These are phyloP conservation scores for Fusarium sp. DNA, from an alignment of 2,329 filamentous ascomycete genomes.

Conservation along the genomic window DNA sequence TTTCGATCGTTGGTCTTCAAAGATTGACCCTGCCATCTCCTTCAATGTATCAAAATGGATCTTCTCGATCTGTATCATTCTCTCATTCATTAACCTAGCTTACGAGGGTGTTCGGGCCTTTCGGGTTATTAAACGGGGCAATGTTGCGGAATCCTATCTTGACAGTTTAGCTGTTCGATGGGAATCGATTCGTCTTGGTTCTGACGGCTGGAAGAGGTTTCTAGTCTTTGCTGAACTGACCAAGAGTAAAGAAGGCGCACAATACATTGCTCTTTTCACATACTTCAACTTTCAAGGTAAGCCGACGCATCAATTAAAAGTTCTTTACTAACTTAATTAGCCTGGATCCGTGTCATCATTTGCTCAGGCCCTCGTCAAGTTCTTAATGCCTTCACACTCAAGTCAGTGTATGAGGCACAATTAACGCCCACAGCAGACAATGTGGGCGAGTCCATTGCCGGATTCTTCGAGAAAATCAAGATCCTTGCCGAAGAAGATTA, in stretches of 20 bases:
- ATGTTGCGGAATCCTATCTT: constrained; percentile 91
- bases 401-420: constrained; percentile 81
- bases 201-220: constrained; percentile 86
- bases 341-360: constrained; percentile 88
- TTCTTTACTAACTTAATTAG: constrained; percentile 55
- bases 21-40: constrained; percentile 81
- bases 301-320: constrained; percentile 34
- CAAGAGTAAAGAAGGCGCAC: constrained; percentile 88
- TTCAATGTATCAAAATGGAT: constrained; percentile 91
- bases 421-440: constrained; percentile 65
- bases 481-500: constrained; percentile 78
- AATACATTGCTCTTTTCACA: constrained; percentile 90
- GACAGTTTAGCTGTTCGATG: constrained; percentile 87
- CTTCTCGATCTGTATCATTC: constrained; percentile 90
- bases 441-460: constrained; percentile 72
- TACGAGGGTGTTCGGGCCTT: constrained; percentile 85
- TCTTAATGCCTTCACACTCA: constrained; percentile 89
- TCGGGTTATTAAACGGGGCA: constrained; percentile 83
- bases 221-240: constrained; percentile 93
- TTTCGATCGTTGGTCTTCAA: constrained; percentile 89
- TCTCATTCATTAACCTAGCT: constrained; percentile 84
- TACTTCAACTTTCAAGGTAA: constrained; percentile 81
- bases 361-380: constrained; percentile 93
- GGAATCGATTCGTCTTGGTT: constrained; percentile 81
- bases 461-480: constrained; percentile 87